A percentile compares a stretch with the other conserved stretches of the same genome.
Conservation (phyloP, 306 rosid genomes). For the Rosa multiflora region DNA sequence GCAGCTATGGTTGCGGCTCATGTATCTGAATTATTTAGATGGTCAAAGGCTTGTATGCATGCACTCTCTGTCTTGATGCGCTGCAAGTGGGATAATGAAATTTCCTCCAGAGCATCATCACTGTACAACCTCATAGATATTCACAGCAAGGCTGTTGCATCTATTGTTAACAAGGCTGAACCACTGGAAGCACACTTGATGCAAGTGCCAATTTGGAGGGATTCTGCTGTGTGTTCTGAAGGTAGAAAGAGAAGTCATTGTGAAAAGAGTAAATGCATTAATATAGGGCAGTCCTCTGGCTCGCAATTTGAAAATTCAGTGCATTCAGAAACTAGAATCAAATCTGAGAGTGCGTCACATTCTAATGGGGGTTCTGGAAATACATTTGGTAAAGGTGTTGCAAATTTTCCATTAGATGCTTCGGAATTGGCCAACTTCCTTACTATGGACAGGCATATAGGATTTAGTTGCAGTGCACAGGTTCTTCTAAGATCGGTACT, state of each 20-base stretch:
- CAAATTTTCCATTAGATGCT: constrained; percentile 73
- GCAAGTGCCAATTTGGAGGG: constrained; percentile 58
- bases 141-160: constrained; percentile 90
- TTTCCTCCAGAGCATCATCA: constrained; percentile 81
- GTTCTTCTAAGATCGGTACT: constrained; percentile 78
- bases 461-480: constrained; percentile 78
- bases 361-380: constrained; percentile 52
- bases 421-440: constrained; percentile 95
- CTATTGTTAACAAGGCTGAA: constrained; percentile 86
- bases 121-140: constrained; percentile 87
- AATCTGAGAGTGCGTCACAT: constrained; percentile 37
- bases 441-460: constrained; percentile 87
- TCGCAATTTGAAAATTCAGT: constrained; percentile 31
- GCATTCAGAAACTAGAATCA: constrained; percentile 39
- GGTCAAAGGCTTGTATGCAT: constrained; percentile 97
- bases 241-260: constrained; percentile 49
- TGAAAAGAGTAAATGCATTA: constrained; percentile 48
- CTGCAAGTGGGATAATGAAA: constrained; percentile 91
- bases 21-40: constrained; percentile 88
- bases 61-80: constrained; percentile 85
- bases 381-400: constrained; percentile 58
- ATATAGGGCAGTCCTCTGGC: constrained; percentile 50
- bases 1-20: constrained; percentile 99
- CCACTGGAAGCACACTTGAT: constrained; percentile 82
- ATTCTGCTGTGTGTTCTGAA: constrained; percentile 37